Base-by-base conservation (phyloP, 2,329 filamentous ascomycete genomes). In the Cylindrodendrum hubeiense region DNA sequence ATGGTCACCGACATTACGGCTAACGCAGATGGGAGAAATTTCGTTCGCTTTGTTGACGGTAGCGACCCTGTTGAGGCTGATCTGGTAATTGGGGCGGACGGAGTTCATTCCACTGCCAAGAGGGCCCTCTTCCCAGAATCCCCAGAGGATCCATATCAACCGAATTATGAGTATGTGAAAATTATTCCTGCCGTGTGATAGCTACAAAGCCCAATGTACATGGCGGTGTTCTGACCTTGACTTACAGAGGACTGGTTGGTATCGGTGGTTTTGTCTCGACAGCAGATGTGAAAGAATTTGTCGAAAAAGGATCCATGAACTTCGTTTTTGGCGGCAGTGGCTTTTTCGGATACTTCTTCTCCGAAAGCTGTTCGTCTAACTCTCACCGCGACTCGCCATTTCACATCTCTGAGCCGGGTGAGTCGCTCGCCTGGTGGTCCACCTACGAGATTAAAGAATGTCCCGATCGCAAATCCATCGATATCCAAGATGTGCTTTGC, bases 61-160 rank as follows among this genome's bases (percentile, higher is more conserved):
- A 66, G 68, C 22, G 53, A 69, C 5, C 21, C 68, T 0, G 55
- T 68, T 9, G 71, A 75, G 22, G 74, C 61, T 1, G 73, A 75
- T 41, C 43, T 75, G 10, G 65, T 75, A 8, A 69, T 75, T 37
- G 74, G 74, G 2, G 74, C 74, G 1, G 74, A 75, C 34, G 74
- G 74, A 3, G 50, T 75, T 5, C 66, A 63, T 9, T 70, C 71
- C 43, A 59, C 49, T 8, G 58, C 63, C 8, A 75, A 71, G 49
- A 54, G 41, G 2, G 71, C 73, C 17, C 44, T 75, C 9, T 74
- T 74, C 26, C 66, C 71, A 8, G 73, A 69, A 17, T 58, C 56
- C 0, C 26, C 65, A 12, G 58, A 72, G 9, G 72, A 70, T 22
- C 66, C 53, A 21, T 74, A 69, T 41, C 69, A 71, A 3, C 66